Evolutionary conservation across 1,284 basidiomycete genomes (phyloP), one percentile per base, ranked within the genome.

Genomic region (Boletus austroedulis): DNA sequence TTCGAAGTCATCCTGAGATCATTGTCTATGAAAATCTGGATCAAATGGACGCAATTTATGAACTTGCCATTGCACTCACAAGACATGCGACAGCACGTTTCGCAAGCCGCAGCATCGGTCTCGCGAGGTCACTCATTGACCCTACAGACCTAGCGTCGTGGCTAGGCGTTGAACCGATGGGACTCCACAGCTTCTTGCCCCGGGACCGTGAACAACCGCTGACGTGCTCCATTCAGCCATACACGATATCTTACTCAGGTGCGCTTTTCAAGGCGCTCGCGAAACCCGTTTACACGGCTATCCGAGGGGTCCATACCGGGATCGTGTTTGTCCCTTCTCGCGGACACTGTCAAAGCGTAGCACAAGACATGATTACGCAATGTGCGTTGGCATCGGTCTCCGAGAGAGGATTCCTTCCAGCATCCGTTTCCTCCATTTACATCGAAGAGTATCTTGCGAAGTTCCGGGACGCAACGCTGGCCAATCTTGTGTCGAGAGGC

Each of bases 291-390:
- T 94, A 96, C 71, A 76, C 84, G 15, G 85, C 82, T 32, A 84
- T 91, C 60, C 75, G 72, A 46, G 72, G 76, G 15, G 75, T 74
- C 4, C 65, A 73, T 12, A 66, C 72, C 3, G 77, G 78, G 0
- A 82, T 99, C 62, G 79, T 98, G n/a, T 96, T 99, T 71, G 91
- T 96, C 0, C 92, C 97, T 5, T 95, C 94, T 23, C 82, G 86
- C 21, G 77, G 77, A n/a, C 92, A 95, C 64, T 95, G 93, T 67
- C 78, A 80, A n/a, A 71, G 80, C 2, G 84, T 93, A 3, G 94
- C 93, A 3, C 79, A 82, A 47, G 94, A 98, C 67, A 81, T 99
- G 58, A 85, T 97, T 70, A 97, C 92, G 2, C 89, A 92, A 66
- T 90, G 90, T 58, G 91, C 92, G 0, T 81, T 94, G 55, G 85